Evolutionary conservation across 2,329 filamentous ascomycete genomes (phyloP).

Genomic region (Cadophora sp.): DNA sequence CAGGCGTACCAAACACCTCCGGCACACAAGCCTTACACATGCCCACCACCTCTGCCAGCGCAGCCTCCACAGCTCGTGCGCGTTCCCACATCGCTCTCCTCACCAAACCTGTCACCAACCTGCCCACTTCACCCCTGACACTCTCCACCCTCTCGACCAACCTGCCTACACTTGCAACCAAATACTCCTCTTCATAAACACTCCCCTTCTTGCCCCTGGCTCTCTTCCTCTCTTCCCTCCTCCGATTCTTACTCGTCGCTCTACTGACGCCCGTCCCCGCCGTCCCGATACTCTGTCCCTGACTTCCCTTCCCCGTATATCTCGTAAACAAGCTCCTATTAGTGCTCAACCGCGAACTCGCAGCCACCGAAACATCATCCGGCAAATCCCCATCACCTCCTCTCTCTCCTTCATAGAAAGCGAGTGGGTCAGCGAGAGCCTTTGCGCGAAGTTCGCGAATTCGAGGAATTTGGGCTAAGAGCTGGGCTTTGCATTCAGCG

Average conservation of each 20-base stretch:
- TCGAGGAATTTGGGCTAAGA: conserved; percentile 84
- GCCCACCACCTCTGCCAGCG: conserved; percentile 76
- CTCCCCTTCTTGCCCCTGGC: conserved; percentile 95
- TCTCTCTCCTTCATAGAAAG: conserved; percentile 84
- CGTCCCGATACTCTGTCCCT: conserved; percentile 64
- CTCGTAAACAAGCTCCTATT: conserved; percentile 89
- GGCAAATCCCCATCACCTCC: conserved; percentile 73
- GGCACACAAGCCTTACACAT: conserved; percentile 69
- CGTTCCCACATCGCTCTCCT: conserved; percentile 87
- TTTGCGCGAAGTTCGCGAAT: conserved; percentile 82
- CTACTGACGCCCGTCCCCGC: conserved; percentile 76
- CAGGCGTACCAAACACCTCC: conserved; percentile 68
- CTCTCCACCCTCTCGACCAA: conserved; percentile 83
- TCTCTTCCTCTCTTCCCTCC: conserved; percentile 92
- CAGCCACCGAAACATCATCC: conserved; percentile 90
- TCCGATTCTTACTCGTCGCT: conserved; percentile 85
- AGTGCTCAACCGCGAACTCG: conserved; percentile 79
- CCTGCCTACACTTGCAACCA: conserved; percentile 84
- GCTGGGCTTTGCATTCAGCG: conserved; percentile 88
- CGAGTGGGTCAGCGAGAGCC: conserved; percentile 83
- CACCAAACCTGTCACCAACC: conserved; percentile 78
- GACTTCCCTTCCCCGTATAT: conserved; percentile 73
- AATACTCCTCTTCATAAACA: conserved; percentile 97
- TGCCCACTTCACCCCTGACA: conserved; percentile 73
- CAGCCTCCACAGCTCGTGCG: conserved; percentile 76